Evolutionary conservation across 169 alveolate genomes (phyloP).

Genomic region (Cryptosporidium ubiquitum): DNA sequence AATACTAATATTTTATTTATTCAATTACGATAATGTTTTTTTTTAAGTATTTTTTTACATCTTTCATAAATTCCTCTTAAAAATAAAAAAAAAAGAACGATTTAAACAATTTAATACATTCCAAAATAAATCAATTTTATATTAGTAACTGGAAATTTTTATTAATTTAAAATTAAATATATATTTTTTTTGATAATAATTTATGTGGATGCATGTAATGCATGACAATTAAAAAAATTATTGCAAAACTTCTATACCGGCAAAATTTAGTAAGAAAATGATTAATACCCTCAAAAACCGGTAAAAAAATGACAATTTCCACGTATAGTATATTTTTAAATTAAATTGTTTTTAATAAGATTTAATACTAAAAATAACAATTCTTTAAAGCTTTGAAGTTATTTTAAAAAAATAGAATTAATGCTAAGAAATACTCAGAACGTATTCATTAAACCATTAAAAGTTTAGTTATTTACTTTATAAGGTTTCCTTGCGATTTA

Average conservation of each 20-base stretch:
- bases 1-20: no score
- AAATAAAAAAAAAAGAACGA: no score
- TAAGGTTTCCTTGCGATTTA: neutral
- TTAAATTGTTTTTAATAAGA: neutral
- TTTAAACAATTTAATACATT: no score
- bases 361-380: neutral
- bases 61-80: no score
- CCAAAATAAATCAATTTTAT: no score
- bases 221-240: conserved; percentile 19
- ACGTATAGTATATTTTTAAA: neutral
- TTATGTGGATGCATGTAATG: conserved; percentile 44
- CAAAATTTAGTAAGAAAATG: neutral
- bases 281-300: conserved; percentile 60
- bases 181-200: neutral
- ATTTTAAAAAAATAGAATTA: neutral
- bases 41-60: no score
- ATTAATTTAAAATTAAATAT: no score
- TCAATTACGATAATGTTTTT: no score
- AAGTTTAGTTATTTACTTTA: neutral
- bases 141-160: no score
- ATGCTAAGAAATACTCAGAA: neutral
- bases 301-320: conserved; percentile 39
- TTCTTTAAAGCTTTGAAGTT: neutral
- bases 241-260: conserved; percentile 37
- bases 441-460: neutral